phyloP scores from a whole-genome alignment of 2,329 filamentous ascomycete species.

The Saccharata proteae region DNA sequence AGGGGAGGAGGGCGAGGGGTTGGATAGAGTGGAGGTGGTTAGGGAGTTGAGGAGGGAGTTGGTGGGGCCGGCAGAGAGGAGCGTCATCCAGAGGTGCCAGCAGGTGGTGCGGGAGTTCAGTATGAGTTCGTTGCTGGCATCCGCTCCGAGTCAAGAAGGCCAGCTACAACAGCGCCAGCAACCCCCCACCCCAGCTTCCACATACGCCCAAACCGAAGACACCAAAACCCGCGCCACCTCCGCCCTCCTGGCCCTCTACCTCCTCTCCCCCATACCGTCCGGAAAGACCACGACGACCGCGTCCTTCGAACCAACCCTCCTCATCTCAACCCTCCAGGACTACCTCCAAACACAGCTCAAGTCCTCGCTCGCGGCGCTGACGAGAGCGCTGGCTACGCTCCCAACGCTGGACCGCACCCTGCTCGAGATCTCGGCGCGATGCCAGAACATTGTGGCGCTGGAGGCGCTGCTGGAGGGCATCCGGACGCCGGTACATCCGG shows the following conservation, averaged over 20 bases:
- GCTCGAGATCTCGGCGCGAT: constrained; percentile 67
- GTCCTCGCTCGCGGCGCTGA: constrained; percentile 61
- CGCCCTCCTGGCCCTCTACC: constrained; percentile 64
- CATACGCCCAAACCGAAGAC: constrained; percentile 56
- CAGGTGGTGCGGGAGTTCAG: constrained; percentile 76
- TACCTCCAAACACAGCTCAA: constrained; percentile 76
- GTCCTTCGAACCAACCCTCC: constrained; percentile 52
- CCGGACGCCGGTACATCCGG: constrained; percentile 56
- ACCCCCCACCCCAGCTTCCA: constrained; percentile 25
- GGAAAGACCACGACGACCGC: constrained; percentile 20
- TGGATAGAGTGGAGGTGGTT: constrained; percentile 64
- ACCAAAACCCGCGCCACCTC: constrained; percentile 61
- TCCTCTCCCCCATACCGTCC: constrained; percentile 56
- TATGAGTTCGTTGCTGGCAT: constrained; percentile 44
- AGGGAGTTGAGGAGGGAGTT: constrained; percentile 58
- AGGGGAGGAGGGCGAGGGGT: constrained; percentile 63
- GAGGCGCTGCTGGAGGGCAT: constrained; percentile 62
- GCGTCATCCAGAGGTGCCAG: constrained; percentile 61
- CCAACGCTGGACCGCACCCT: constrained; percentile 73
- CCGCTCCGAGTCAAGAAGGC: constrained; percentile 13
- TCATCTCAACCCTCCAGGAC: constrained; percentile 65
- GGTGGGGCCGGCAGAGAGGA: constrained; percentile 59
- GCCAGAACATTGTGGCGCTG: constrained; percentile 83
- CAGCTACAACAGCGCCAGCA: constrained; percentile 6
- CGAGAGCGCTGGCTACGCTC: constrained; percentile 65